Conservation (phyloP, 1,139 yeast genomes). For the Geotrichum citri-aurantii region DNA sequence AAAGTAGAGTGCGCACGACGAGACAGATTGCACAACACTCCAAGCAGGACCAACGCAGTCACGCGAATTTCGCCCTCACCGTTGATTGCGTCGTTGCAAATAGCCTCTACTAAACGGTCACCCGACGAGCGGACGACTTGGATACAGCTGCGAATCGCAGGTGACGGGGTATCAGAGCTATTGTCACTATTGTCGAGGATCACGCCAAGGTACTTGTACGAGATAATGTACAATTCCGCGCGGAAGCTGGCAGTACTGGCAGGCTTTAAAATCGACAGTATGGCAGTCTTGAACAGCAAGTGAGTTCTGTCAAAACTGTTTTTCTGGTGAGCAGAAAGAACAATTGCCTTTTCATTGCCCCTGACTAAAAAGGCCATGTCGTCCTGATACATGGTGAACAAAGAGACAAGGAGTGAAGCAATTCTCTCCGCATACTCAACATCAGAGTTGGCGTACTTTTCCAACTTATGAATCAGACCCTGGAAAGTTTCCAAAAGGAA, state of each 20-base stretch:
- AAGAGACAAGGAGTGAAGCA: slow-evolving; percentile 65
- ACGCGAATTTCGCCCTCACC: slow-evolving; percentile 76
- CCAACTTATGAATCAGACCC: slow-evolving; percentile 65
- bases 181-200: slow-evolving; percentile 3
- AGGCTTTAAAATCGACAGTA: slow-evolving; percentile 66
- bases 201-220: slow-evolving; percentile 52
- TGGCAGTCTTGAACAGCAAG: slow-evolving; percentile 65
- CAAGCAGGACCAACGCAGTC: slow-evolving; percentile 70
- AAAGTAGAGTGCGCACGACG: slow-evolving; percentile 47
- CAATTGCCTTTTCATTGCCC: slow-evolving; percentile 23
- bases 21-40: slow-evolving; percentile 59
- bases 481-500: slow-evolving; percentile 76
- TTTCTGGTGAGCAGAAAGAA: not conserved
- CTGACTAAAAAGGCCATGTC: slow-evolving; percentile 37
- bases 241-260: slow-evolving; percentile 62
- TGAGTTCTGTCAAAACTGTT: slow-evolving; percentile 47
- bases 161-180: not conserved
- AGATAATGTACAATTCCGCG: slow-evolving; percentile 70
- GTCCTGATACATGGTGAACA: slow-evolving; percentile 57
- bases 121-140: slow-evolving; percentile 55
- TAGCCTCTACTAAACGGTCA: slow-evolving; percentile 53
- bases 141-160: slow-evolving; percentile 22
- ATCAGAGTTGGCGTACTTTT: slow-evolving; percentile 65
- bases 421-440: slow-evolving; percentile 67
- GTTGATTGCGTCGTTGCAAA: slow-evolving; percentile 71